A percentile compares a stretch with the other conserved stretches of the same genome.
phyloP scores from a whole-genome alignment of 2,329 filamentous ascomycete genomes.

The Colletotrichum higginsianum region DNA sequence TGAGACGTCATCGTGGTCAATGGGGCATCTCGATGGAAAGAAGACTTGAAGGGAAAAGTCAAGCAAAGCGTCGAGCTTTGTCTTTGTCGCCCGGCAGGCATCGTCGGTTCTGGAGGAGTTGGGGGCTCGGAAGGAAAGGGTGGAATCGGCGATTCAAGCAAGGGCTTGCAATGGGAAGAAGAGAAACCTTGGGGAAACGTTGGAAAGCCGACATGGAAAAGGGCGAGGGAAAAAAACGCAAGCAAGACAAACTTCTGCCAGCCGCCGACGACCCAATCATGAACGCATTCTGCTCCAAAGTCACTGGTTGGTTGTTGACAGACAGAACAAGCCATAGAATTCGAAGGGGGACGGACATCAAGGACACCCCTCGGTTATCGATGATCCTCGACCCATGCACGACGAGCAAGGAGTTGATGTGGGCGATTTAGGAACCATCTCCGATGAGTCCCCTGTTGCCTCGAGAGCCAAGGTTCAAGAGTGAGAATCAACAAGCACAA shows the following conservation, averaged over 20 bases:
- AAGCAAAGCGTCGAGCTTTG: not conserved
- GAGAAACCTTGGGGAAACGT: not conserved
- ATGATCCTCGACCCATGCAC: slow-evolving; percentile 16
- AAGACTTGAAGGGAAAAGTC: not conserved
- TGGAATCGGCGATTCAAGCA: slow-evolving; percentile 17
- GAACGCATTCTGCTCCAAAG: not conserved
- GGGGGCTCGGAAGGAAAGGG: no score
- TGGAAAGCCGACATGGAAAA: slow-evolving; percentile 7
- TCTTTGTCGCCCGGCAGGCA: not conserved
- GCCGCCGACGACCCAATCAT: not conserved
- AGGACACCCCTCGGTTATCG: slow-evolving; percentile 14
- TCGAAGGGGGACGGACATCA: no score
- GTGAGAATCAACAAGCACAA: not conserved
- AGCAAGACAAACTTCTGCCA: not conserved
- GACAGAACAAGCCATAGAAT: no score
- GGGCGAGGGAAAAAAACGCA: not conserved
- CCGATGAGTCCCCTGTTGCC: slow-evolving; percentile 2
- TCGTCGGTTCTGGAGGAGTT: not conserved
- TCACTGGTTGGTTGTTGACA: not conserved
- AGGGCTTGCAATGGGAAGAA: no score
- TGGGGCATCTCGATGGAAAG: no score
- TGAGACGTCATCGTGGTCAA: not conserved
- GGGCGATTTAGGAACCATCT: slow-evolving; percentile 14
- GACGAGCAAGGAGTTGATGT: slow-evolving; percentile 1
- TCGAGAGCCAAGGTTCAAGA: not conserved